A percentile compares a stretch with the other conserved stretches of the same genome.
Conservation (phyloP, 352 stramenopile species). For the Globisporangium rhizosaccharum region DNA sequence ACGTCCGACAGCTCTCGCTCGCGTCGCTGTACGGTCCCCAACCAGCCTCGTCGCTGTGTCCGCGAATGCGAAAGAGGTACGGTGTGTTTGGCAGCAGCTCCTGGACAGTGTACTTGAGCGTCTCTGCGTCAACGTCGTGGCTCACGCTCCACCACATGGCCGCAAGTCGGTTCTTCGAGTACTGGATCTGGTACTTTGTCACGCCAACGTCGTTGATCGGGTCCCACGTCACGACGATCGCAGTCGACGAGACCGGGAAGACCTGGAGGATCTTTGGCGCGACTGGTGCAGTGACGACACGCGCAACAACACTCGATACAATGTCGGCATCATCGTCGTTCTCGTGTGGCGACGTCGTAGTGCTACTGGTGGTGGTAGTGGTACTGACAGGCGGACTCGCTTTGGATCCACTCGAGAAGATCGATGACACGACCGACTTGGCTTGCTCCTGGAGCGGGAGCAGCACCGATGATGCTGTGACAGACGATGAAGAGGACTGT, state of each 20-base stretch:
- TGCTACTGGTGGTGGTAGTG: background rate
- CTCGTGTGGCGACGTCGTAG: background rate
- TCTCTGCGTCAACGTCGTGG: constrained; percentile 53
- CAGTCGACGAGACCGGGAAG: constrained; percentile 46
- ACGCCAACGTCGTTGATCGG: constrained; percentile 47
- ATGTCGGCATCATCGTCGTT: background rate
- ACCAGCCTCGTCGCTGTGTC: constrained; percentile 35
- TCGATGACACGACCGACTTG: constrained; percentile 59
- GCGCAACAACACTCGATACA: constrained; percentile 4
- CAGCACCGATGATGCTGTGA: constrained; percentile 2
- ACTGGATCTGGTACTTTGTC: constrained; percentile 79
- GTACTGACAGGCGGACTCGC: background rate
- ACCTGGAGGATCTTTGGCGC: constrained; percentile 55
- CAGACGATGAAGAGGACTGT: background rate
- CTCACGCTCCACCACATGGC: constrained; percentile 80
- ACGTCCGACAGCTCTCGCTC: constrained; percentile 59
- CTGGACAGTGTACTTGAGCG: constrained; percentile 43
- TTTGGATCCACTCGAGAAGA: constrained; percentile 29
- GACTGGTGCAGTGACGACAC: constrained; percentile 9
- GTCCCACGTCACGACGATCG: constrained; percentile 75
- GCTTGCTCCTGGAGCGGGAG: constrained; percentile 59
- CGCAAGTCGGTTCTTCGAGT: constrained; percentile 68
- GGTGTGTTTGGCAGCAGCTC: constrained; percentile 53
- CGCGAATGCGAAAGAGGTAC: constrained; percentile 75
- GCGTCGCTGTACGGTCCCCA: constrained; percentile 77